Evolutionary conservation across 805 yeast genomes (phyloP).

Genomic region (Kluyveromyces dobzhanskii): DNA sequence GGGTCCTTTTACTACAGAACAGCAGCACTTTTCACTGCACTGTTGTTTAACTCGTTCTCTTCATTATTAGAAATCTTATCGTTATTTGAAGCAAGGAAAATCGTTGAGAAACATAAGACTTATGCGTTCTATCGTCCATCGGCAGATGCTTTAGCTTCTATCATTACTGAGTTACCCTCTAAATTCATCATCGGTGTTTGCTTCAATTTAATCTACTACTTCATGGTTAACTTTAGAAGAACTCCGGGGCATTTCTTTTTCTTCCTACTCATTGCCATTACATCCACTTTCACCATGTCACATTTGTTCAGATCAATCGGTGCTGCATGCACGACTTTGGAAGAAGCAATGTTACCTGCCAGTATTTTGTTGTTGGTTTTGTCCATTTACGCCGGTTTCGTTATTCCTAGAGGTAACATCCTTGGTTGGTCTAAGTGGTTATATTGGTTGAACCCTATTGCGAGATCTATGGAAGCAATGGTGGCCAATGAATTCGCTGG

Average conservation of each 20-base stretch:
- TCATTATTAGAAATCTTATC: conserved; percentile 47
- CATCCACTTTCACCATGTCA: conserved; percentile 46
- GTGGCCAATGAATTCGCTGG: conserved; percentile 37
- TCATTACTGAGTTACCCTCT: conserved; percentile 50
- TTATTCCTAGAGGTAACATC: conserved; percentile 36
- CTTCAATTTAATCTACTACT: conserved; percentile 45
- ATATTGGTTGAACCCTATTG: conserved; percentile 35
- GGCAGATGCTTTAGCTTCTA: conserved; percentile 57
- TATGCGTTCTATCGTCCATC: conserved; percentile 53
- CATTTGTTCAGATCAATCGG: conserved; percentile 39
- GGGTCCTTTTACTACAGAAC: conserved; percentile 43
- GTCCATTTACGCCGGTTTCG: conserved; percentile 36
- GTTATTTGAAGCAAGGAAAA: conserved; percentile 44
- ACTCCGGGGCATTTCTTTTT: conserved; percentile 49
- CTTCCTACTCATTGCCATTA: conserved; percentile 36
- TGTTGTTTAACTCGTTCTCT: conserved; percentile 54
- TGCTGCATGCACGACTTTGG: conserved; percentile 31
- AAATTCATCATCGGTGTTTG: conserved; percentile 36
- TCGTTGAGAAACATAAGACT: conserved; percentile 50
- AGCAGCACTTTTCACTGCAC: conserved; percentile 57
- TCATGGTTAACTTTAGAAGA: conserved; percentile 45
- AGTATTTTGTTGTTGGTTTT: conserved; percentile 32
- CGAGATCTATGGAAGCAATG: conserved; percentile 37
- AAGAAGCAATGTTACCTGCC: conserved; percentile 40
- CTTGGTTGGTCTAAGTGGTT: conserved; percentile 43